Percentiles rank a stretch among this genome's conserved stretches.
Evolutionary conservation across 345 rosid species (phyloP).

Genomic region (Pistacia integerrima): DNA sequence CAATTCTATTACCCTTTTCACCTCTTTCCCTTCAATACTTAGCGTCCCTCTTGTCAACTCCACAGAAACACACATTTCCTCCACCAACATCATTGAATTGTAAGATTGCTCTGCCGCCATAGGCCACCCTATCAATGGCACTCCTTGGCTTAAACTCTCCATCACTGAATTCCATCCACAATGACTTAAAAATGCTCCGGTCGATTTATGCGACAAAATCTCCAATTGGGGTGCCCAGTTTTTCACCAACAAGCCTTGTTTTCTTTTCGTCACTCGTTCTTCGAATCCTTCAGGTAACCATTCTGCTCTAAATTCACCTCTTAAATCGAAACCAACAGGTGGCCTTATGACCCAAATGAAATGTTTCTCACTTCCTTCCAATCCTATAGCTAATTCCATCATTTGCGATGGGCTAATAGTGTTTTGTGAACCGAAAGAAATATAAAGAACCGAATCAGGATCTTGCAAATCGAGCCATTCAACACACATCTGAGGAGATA

Average conservation of each 20-base stretch:
- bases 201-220: constrained; percentile 45
- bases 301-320: constrained; percentile 37
- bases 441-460: constrained; percentile 40
- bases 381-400: constrained; percentile 49
- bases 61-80: constrained; percentile 52
- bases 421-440: constrained; percentile 59
- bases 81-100: constrained; percentile 51
- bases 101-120: constrained; percentile 51
- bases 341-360: constrained; percentile 61
- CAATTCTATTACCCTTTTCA: constrained; percentile 38
- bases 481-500: constrained; percentile 33
- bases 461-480: constrained; percentile 40
- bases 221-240: constrained; percentile 61
- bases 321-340: constrained; percentile 43
- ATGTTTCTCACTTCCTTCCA: constrained; percentile 40
- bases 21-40: constrained; percentile 20
- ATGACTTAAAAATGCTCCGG: constrained; percentile 50
- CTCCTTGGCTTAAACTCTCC: constrained; percentile 61
- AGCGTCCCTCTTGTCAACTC: constrained; percentile 48
- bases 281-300: constrained; percentile 55
- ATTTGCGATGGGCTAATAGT: constrained; percentile 40
- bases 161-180: constrained; percentile 61
- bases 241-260: constrained; percentile 41
- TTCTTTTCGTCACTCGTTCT: constrained; percentile 19
- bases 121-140: constrained; percentile 60